Conservation (phyloP, 1,139 yeast genomes). For the Arxiozyma heterogenica region DNA sequence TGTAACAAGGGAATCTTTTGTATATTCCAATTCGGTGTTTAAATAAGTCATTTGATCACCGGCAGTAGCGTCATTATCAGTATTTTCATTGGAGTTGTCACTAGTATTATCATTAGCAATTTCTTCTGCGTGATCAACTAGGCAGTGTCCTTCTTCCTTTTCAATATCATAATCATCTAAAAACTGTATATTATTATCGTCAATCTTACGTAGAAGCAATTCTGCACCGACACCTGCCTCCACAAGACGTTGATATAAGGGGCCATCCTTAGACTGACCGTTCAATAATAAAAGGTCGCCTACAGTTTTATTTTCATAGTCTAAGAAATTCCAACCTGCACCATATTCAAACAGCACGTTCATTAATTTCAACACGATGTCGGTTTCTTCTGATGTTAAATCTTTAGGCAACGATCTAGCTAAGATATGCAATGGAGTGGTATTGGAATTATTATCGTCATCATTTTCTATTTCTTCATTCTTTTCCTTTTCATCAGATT, state of each 20-base stretch:
- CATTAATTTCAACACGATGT: constrained; percentile 47
- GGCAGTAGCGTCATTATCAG: constrained; percentile 44
- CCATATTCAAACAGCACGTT: constrained; percentile 69
- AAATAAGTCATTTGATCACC: constrained; percentile 59
- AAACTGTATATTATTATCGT: constrained; percentile 48
- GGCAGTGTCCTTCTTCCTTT: constrained; percentile 11
- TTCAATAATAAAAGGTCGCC: constrained; percentile 59
- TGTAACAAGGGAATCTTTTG: constrained; percentile 64
- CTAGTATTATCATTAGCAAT: constrained; percentile 6
- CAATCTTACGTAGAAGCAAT: constrained; percentile 61
- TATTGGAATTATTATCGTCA: constrained; percentile 38
- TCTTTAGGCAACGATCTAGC: constrained; percentile 39
- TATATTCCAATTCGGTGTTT: constrained; percentile 57
- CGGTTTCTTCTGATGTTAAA: constrained; percentile 36
- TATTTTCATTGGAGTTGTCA: constrained; percentile 2
- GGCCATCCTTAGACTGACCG: constrained; percentile 34
- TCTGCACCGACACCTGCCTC: constrained; percentile 92
- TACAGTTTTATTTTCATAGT: constrained; percentile 60
- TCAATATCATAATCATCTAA: constrained; percentile 9
- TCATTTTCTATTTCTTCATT: constrained; percentile 25
- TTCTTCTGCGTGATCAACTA: background rate
- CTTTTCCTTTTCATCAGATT: constrained; percentile 10
- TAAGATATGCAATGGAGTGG: constrained; percentile 73
- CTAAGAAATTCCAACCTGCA: constrained; percentile 81
- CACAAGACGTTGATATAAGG: constrained; percentile 46